Evolutionary conservation across 228 moss, liverwort and hornwort genomes (phyloP).

Genomic region (Sphagnum magellanicum): DNA sequence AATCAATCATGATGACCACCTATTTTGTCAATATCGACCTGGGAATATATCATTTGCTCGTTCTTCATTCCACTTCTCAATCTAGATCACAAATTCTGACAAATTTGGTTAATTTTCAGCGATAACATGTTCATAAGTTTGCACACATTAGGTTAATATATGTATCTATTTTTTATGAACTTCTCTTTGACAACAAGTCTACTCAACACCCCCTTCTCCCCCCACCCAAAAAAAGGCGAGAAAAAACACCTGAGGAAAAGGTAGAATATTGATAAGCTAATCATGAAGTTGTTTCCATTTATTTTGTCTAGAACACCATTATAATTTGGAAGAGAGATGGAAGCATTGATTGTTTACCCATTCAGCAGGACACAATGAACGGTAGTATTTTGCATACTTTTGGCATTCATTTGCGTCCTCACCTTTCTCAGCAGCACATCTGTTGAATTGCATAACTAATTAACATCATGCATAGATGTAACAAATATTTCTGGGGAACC

Average conservation of each 20-base stretch:
- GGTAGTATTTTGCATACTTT: conserved; percentile 9
- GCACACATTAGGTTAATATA: too few species aligned
- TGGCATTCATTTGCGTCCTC: conserved; percentile 7
- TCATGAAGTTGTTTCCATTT: too few species aligned
- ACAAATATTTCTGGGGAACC: too few species aligned
- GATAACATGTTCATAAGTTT: too few species aligned
- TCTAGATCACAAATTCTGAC: not conserved
- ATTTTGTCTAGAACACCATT: too few species aligned
- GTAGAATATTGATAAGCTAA: not conserved
- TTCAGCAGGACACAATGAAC: conserved; percentile 9
- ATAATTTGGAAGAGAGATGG: too few species aligned
- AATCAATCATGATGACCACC: too few species aligned
- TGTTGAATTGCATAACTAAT: not conserved
- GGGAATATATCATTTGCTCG: conserved; percentile 9
- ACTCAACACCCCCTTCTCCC: not conserved
- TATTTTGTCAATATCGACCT: conserved; percentile 4
- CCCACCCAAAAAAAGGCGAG: not conserved
- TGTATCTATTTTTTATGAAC: too few species aligned
- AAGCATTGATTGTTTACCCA: conserved; percentile 2
- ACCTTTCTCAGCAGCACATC: conserved; percentile 4
- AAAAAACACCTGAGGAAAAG: not conserved
- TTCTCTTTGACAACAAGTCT: too few species aligned
- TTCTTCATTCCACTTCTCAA: conserved; percentile 12
- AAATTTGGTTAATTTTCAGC: too few species aligned
- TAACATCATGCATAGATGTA: too few species aligned